These are phyloP conservation scores for Tricholoma bakamatsutake DNA, from an alignment of 768 basidiomycete species.

Conservation along the genomic window DNA sequence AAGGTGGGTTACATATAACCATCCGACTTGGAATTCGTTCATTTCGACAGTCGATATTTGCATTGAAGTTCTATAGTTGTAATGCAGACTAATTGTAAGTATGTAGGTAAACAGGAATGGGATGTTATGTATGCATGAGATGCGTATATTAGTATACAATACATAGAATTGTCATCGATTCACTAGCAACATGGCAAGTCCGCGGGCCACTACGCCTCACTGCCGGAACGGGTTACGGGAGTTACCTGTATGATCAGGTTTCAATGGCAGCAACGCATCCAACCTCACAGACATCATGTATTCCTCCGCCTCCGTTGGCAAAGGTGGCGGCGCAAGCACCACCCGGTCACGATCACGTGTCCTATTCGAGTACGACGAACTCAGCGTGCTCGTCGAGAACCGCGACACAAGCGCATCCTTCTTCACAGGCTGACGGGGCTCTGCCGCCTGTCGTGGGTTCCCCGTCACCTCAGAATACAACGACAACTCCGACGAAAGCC, in stretches of 20 bases:
- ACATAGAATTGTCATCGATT: background rate
- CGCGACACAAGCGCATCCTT: constrained; percentile 36
- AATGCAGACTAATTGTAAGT: background rate
- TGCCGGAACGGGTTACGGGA: constrained; percentile 51
- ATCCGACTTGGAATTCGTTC: too few relatives aligned
- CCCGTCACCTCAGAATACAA: constrained; percentile 71
- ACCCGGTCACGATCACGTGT: constrained; percentile 9
- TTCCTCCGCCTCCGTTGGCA: constrained; percentile 52
- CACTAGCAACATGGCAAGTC: background rate
- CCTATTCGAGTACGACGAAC: constrained; percentile 28
- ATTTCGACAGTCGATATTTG: too few relatives aligned
- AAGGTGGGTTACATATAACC: too few relatives aligned
- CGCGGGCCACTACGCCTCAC: constrained; percentile 18
- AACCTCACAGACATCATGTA: constrained; percentile 47
- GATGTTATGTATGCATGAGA: background rate
- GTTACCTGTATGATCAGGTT: constrained; percentile 35
- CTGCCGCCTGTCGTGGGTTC: constrained; percentile 49
- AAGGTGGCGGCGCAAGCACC: constrained; percentile 12
- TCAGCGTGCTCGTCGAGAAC: constrained; percentile 42
- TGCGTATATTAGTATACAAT: background rate
- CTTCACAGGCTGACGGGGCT: constrained; percentile 70
- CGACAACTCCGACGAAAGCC: constrained; percentile 44
- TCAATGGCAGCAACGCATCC: constrained; percentile 18
- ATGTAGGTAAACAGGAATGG: background rate
- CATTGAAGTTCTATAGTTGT: too few relatives aligned